Conservation (phyloP, 163 green algal species). For the Prototheca wickerhamii region DNA sequence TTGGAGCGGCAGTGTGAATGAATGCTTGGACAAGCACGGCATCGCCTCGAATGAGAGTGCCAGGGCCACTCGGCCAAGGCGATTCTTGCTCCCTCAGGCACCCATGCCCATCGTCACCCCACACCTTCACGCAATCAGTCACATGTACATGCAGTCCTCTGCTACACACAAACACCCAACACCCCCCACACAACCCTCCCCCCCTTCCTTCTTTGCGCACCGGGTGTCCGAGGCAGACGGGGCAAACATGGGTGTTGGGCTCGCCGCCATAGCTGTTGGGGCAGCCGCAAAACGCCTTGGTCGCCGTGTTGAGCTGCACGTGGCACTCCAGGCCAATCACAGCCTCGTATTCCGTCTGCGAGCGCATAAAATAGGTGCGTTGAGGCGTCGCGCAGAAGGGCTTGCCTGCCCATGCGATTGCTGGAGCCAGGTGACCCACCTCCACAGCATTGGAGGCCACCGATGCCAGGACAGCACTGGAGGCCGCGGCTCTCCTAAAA, state of each 20-base stretch:
- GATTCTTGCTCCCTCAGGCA: not conserved
- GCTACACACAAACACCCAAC: too few species aligned
- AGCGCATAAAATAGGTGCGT: too few species aligned
- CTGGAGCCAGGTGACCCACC: too few species aligned
- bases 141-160: too few species aligned
- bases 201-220: slow-evolving; percentile 28
- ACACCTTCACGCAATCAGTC: not conserved
- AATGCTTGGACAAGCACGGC: not conserved
- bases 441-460: too few species aligned
- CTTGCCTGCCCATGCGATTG: too few species aligned
- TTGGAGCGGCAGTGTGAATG: not conserved
- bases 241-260: slow-evolving; percentile 88
- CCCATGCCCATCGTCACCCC: not conserved
- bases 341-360: slow-evolving; percentile 69
- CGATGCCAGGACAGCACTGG: too few species aligned
- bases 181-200: too few species aligned
- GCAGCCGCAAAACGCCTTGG: slow-evolving; percentile 93
- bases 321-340: slow-evolving; percentile 98
- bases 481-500: too few species aligned
- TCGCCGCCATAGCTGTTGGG: slow-evolving; percentile 48
- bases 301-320: slow-evolving; percentile 87
- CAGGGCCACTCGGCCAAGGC: not conserved
- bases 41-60: too few species aligned
- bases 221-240: slow-evolving; percentile 88
- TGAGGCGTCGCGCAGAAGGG: too few species aligned